A percentile compares a stretch with the other conserved stretches of the same genome.
phyloP scores from a whole-genome alignment of 2,329 filamentous ascomycete species.

The Clarireedia hainanense region DNA sequence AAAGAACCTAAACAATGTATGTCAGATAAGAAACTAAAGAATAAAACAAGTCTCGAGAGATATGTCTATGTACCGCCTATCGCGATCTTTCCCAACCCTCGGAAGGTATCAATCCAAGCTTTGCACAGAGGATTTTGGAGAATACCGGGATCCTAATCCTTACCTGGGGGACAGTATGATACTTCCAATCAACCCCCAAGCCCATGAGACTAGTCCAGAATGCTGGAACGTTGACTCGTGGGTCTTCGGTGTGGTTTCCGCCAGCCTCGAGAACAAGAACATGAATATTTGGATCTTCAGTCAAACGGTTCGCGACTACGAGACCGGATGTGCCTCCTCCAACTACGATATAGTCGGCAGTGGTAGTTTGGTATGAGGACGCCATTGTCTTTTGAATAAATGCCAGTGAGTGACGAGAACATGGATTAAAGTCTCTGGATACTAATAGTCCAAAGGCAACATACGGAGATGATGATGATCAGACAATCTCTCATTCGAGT shows the following conservation, averaged over 20 bases:
- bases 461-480: no score
- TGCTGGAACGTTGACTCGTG: conserved; percentile 29
- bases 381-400: not conserved
- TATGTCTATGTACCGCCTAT: no score
- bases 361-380: not conserved
- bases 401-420: no score
- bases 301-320: conserved; percentile 27
- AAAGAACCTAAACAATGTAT: no score
- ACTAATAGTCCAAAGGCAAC: no score
- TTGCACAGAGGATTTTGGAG: no score
- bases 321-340: not conserved
- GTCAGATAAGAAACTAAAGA: no score
- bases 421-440: no score
- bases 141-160: not conserved
- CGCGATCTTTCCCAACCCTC: no score
- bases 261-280: conserved; percentile 36
- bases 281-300: conserved; percentile 30
- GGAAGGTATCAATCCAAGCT: no score
- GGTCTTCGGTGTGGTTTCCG: conserved; percentile 28
- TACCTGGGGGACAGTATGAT: conserved; percentile 32
- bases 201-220: conserved; percentile 13
- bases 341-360: not conserved
- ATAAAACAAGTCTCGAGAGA: no score
- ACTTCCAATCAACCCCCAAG: conserved; percentile 35
- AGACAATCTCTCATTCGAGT: no score